Conservation (phyloP, 768 basidiomycete genomes). For the Hysterangium stoloniferum region DNA sequence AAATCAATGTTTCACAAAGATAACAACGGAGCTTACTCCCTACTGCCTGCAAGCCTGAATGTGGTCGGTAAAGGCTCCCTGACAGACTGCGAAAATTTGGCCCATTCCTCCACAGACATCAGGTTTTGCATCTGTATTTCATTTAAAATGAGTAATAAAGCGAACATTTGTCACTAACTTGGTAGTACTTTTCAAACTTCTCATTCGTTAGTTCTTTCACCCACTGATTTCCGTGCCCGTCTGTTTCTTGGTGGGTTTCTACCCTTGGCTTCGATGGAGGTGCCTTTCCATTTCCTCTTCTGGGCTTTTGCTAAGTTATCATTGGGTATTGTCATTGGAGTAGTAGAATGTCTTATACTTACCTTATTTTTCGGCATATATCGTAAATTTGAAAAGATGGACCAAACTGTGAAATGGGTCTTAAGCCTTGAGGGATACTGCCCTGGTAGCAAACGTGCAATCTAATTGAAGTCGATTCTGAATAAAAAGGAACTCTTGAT, state of each 20-base stretch:
- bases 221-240: neutral
- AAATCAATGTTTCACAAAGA: conserved; percentile 14
- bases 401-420: too few relatives aligned
- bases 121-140: conserved; percentile 53
- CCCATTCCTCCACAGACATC: conserved; percentile 75
- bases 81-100: conserved; percentile 54
- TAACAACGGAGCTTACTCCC: conserved; percentile 45
- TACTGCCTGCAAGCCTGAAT: conserved; percentile 84
- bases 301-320: neutral
- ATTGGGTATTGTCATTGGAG: too few relatives aligned
- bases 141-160: neutral
- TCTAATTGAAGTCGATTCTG: too few relatives aligned
- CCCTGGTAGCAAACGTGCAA: too few relatives aligned
- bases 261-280: neutral
- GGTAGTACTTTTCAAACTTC: conserved; percentile 36
- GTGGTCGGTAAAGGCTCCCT: conserved; percentile 81
- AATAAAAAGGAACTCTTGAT: too few relatives aligned
- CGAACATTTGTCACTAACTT: conserved; percentile 18
- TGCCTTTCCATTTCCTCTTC: neutral
- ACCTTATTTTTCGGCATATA: conserved; percentile 7
- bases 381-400: neutral
- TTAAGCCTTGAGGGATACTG: too few relatives aligned
- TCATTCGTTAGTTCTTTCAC: conserved; percentile 19
- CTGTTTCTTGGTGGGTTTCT: neutral
- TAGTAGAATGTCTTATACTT: neutral